phyloP scores from a whole-genome alignment of 345 rosid genomes.

The Melastoma malabathricum region DNA sequence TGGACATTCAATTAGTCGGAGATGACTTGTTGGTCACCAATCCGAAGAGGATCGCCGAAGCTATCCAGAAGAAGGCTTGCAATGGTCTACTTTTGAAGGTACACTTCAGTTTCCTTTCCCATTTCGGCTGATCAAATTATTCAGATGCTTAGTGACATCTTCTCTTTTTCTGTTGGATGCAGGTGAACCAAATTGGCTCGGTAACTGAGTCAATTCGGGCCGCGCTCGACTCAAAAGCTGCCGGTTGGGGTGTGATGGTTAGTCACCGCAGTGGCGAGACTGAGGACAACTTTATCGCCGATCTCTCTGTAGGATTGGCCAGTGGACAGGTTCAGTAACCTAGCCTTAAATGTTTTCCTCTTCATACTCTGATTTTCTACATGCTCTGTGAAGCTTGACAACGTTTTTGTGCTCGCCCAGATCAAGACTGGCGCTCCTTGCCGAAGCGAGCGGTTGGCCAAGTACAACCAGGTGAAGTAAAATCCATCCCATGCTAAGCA shows the following conservation, averaged over 20 bases:
- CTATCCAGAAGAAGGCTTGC: conserved; percentile 82
- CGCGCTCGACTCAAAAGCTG: conserved; percentile 92
- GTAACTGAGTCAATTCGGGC: conserved; percentile 94
- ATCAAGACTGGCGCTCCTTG: conserved; percentile 99
- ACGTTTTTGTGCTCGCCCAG: conserved; percentile 18
- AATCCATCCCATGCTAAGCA: too few species aligned
- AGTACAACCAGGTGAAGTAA: conserved; percentile 79
- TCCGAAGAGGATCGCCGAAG: conserved; percentile 90
- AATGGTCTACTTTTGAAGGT: conserved; percentile 85
- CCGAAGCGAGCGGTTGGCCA: conserved; percentile 89
- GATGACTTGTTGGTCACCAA: conserved; percentile 97
- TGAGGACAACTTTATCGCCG: conserved; percentile 93
- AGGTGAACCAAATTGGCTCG: conserved; percentile 98
- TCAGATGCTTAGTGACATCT: neutral
- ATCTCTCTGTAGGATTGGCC: conserved; percentile 91
- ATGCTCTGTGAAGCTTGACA: neutral
- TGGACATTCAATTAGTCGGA: conserved; percentile 81
- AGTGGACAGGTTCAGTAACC: conserved; percentile 67
- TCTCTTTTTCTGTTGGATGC: conserved; percentile 4
- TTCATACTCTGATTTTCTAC: neutral
- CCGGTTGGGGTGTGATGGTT: conserved; percentile 99
- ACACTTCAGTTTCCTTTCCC: conserved; percentile 7
- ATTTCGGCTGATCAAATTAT: neutral
- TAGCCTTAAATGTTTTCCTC: conserved; percentile 6
- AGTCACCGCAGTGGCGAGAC: conserved; percentile 99